Evolutionary conservation across 2,329 filamentous ascomycete genomes (phyloP).

Genomic region (Colletotrichum phormii): DNA sequence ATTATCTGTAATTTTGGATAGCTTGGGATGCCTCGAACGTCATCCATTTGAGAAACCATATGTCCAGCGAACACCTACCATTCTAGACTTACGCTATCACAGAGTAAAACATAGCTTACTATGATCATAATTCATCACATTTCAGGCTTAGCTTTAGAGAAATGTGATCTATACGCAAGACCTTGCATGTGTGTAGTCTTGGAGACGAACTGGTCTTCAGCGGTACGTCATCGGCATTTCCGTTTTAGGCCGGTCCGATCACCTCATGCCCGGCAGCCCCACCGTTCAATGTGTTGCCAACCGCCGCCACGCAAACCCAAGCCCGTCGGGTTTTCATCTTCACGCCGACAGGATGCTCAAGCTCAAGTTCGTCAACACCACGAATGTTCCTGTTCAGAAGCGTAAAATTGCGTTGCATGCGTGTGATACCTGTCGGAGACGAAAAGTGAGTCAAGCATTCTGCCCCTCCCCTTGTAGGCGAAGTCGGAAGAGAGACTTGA

Average conservation of each 20-base stretch:
- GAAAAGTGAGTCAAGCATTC: constrained; percentile 26
- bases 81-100: too few species aligned
- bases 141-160: too few species aligned
- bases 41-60: too few species aligned
- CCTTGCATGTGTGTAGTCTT: background rate
- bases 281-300: background rate
- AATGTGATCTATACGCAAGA: too few species aligned
- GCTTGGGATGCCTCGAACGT: too few species aligned
- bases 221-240: background rate
- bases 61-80: too few species aligned
- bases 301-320: background rate
- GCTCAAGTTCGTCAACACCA: constrained; percentile 38
- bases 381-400: constrained; percentile 19
- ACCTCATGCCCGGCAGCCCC: background rate
- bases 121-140: too few species aligned
- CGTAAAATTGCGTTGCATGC: constrained; percentile 36
- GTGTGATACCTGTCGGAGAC: constrained; percentile 34
- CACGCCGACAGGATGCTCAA: constrained; percentile 31
- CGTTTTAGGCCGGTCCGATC: background rate
- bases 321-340: background rate
- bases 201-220: background rate
- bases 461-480: background rate
- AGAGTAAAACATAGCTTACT: too few species aligned
- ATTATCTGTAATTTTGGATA: too few species aligned
- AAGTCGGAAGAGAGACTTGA: background rate